Base-by-base conservation (phyloP, 2,329 filamentous ascomycete genomes). In the Pyrenophora tritici-repentis region DNA sequence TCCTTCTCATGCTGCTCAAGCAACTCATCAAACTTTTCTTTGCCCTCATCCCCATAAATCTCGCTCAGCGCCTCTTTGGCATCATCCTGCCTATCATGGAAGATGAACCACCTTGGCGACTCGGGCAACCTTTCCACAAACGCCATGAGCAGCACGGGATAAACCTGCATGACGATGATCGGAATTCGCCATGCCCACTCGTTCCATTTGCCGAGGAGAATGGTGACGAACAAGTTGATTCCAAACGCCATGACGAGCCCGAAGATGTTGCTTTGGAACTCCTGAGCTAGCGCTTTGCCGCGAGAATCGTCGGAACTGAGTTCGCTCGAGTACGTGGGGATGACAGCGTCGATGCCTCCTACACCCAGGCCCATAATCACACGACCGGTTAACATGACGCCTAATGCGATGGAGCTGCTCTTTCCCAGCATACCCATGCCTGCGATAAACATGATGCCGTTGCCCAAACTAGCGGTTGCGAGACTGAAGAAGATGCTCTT, bases 241-340 rank as follows among this genome's bases (percentile, higher is more conserved):
- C 74, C 78, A 64, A 85, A 86, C 0, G 83, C 83, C 78, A 84
- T 79, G 51, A 85, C 76, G 2, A 87, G 67, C 0, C 84, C 83
- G 48, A 85, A 82, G 55, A 86, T 86, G 57, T 87, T 87, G 66
- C 79, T 81, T 64, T 86, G 83, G 60, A 86, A 86, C 59, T 86
- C 83, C 61, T 86, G 81, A 1, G 83, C 83, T 36, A 86, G 67
- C 1, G 83, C 82, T 58, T 79, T 80, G 5, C 84, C 83, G 37
- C 83, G 72, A 2, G 80, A 76, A 41, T 79, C 79, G 60, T 85
- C 83, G n/a, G 78, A 78, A 2, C 78, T 76, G 26, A 86, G 72
- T 61, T 86, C 83, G 12, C 78, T 78, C 49, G 76, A 81, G 68
- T 86, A 86, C 1, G 84, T 80, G 0, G 84, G 83, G 18, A 86